Conservation (phyloP, 2,329 filamentous ascomycete genomes). For the Chrysoporthe austroafricana region DNA sequence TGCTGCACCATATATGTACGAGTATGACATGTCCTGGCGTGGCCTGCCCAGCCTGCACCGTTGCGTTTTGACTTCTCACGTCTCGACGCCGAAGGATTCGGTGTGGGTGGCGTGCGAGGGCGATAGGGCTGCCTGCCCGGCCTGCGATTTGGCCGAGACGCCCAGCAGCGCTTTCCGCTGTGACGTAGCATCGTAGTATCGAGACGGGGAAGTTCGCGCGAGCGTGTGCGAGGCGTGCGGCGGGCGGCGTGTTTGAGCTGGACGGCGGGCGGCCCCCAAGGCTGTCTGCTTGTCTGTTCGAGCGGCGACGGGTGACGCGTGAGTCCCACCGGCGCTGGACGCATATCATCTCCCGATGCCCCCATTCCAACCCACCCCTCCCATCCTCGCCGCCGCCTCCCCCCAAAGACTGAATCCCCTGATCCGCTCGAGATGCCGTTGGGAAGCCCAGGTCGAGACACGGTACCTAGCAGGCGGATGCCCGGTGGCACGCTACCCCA, state of each 20-base stretch:
- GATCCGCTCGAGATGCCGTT: background rate
- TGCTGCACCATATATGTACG: too few species aligned
- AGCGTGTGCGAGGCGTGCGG: background rate
- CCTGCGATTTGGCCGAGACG: background rate
- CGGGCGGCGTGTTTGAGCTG: too few species aligned
- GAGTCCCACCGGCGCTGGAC: background rate
- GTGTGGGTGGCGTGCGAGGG: background rate
- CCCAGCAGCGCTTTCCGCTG: background rate
- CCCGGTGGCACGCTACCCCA: background rate
- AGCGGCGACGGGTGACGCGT: too few species aligned
- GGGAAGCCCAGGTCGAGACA: background rate
- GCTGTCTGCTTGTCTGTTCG: too few species aligned
- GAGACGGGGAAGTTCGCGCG: background rate
- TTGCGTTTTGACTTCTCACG: background rate
- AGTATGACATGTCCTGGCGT: background rate
- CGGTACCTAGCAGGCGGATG: background rate
- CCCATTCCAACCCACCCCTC: background rate
- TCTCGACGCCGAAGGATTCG: constrained; percentile 6
- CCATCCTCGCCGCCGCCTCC: background rate
- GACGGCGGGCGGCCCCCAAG: too few species aligned
- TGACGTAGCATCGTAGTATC: background rate
- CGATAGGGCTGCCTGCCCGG: background rate
- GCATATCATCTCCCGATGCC: background rate
- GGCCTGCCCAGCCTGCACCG: background rate
- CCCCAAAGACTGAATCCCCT: background rate